Percentiles rank a stretch among this genome's conserved stretches.
Conservation (phyloP, 352 stramenopile genomes). For the Pythium angustatum region DNA sequence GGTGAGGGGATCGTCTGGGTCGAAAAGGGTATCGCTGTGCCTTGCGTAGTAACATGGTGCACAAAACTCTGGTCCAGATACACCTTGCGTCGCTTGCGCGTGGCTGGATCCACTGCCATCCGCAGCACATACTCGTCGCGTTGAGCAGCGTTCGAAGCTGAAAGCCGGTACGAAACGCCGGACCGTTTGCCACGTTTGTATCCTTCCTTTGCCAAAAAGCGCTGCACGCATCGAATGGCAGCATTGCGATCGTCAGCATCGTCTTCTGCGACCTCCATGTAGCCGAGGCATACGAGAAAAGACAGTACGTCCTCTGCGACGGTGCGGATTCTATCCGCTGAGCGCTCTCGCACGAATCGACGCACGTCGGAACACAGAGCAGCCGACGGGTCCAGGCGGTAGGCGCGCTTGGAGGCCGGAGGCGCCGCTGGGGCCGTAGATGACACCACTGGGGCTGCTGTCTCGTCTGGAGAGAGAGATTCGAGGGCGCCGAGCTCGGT, state of each 20-base stretch:
- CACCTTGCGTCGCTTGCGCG: constrained; percentile 12
- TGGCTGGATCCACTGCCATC: not conserved
- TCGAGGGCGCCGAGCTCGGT: no score
- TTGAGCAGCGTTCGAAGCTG: not conserved
- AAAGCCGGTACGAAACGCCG: not conserved
- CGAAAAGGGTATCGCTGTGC: constrained; percentile 25
- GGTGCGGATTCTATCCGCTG: not conserved
- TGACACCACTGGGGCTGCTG: no score
- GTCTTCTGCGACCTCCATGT: not conserved
- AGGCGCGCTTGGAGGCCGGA: no score
- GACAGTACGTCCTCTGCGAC: not conserved
- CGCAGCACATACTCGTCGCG: constrained; percentile 8
- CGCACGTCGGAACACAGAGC: not conserved
- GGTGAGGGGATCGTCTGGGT: constrained; percentile 17
- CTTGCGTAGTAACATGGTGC: constrained; percentile 25
- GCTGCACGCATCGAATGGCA: not conserved
- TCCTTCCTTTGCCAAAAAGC: not conserved
- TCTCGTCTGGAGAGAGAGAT: no score
- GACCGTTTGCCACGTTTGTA: constrained; percentile 9
- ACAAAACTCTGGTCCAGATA: constrained; percentile 38
- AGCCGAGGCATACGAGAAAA: not conserved
- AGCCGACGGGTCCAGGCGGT: no score
- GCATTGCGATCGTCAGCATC: not conserved
- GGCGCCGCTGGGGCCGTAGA: no score
- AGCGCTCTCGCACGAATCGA: not conserved